Conservation (phyloP, 176 grass and related monocot species). For the Tuctoria greenei region DNA sequence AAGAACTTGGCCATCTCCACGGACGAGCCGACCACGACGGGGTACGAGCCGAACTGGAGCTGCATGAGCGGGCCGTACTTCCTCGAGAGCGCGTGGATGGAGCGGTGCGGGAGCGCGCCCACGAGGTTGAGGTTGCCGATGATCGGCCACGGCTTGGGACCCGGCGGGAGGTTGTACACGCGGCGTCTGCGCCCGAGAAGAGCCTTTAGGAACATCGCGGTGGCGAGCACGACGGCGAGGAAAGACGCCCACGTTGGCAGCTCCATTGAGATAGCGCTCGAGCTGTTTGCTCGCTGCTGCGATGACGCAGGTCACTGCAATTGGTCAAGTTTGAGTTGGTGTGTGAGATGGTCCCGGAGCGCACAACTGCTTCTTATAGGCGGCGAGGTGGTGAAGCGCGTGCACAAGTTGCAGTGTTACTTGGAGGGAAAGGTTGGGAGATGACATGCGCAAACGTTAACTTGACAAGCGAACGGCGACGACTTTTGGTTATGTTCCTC, state of each 20-base stretch:
- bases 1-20: conserved; percentile 67
- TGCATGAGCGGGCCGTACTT: conserved; percentile 56
- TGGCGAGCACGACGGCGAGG: conserved; percentile 38
- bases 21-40: conserved; percentile 64
- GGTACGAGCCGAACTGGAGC: conserved; percentile 61
- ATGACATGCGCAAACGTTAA: too few species aligned
- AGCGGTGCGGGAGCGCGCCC: conserved; percentile 62
- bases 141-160: conserved; percentile 61
- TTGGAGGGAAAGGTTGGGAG: too few species aligned
- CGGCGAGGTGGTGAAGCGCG: too few species aligned
- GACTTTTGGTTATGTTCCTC: too few species aligned
- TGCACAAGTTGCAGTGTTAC: too few species aligned
- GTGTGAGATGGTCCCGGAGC: too few species aligned
- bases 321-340: too few species aligned
- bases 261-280: conserved; percentile 37
- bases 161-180: conserved; percentile 57
- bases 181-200: conserved; percentile 16
- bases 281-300: too few species aligned
- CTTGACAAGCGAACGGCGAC: too few species aligned
- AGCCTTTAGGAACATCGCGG: conserved; percentile 35
- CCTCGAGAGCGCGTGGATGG: conserved; percentile 59
- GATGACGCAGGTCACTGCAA: too few species aligned
- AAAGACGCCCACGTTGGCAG: conserved; percentile 37
- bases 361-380: too few species aligned
- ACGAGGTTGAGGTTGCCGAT: conserved; percentile 77